Conservation (phyloP, 768 basidiomycete species). For the Kwoniella dejecticola region DNA sequence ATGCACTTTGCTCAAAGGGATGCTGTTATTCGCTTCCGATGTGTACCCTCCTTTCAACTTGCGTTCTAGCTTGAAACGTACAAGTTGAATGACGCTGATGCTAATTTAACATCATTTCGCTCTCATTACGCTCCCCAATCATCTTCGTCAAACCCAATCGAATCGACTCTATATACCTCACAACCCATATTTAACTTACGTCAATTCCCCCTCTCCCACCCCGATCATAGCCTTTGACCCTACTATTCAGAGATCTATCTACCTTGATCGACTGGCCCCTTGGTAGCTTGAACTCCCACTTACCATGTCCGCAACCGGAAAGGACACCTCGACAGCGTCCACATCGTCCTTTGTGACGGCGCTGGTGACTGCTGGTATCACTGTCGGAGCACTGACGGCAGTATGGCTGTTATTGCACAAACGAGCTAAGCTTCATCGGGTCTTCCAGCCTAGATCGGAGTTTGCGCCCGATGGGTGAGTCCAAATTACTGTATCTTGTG, state of each 20-base stretch:
- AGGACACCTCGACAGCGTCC: conserved; percentile 42
- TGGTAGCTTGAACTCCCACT: too few relatives aligned
- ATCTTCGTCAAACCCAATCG: not conserved
- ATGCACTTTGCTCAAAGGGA: too few relatives aligned
- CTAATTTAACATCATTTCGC: not conserved
- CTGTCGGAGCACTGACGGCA: conserved; percentile 39
- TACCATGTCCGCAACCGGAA: conserved; percentile 50
- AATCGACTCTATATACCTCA: not conserved
- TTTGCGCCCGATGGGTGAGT: conserved; percentile 48
- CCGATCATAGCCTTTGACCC: too few relatives aligned
- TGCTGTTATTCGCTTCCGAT: conserved; percentile 2
- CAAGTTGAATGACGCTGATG: not conserved
- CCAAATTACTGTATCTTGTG: not conserved
- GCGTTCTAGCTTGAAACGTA: not conserved
- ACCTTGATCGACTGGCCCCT: not conserved
- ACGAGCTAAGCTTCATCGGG: conserved; percentile 33
- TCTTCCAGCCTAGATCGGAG: conserved; percentile 46
- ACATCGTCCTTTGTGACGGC: conserved; percentile 49
- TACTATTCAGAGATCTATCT: not conserved
- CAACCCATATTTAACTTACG: too few relatives aligned
- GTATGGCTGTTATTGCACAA: conserved; percentile 42
- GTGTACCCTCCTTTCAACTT: not conserved
- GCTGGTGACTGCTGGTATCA: conserved; percentile 40
- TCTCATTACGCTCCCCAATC: not conserved
- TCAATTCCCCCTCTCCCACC: too few relatives aligned